phyloP scores from a whole-genome alignment of 2,329 filamentous ascomycete genomes.

The Neofusicoccum laricinum region DNA sequence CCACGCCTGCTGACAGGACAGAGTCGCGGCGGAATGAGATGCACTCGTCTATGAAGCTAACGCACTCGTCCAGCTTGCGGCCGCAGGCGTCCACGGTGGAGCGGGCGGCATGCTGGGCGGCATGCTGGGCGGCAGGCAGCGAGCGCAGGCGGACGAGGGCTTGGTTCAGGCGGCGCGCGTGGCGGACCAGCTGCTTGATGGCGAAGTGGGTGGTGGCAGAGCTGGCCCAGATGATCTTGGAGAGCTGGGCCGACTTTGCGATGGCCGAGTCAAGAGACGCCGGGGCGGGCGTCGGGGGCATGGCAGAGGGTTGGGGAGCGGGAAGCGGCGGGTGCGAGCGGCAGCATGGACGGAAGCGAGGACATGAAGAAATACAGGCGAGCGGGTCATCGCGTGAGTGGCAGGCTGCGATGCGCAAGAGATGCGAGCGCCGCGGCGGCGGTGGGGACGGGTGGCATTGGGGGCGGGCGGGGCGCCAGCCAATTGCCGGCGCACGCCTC shows the following conservation, averaged over 20 bases:
- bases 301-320: not conserved
- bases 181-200: conserved; percentile 7
- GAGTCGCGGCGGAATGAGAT: conserved; percentile 9
- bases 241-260: conserved; percentile 9
- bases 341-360: not conserved
- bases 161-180: not conserved
- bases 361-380: not conserved
- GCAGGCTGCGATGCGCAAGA: not conserved
- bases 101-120: not conserved
- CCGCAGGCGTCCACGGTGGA: not conserved
- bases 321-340: not conserved
- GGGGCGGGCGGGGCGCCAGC: not conserved
- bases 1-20: not conserved
- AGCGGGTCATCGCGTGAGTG: not conserved
- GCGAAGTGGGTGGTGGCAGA: conserved; percentile 1
- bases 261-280: conserved; percentile 3
- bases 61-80: conserved; percentile 5
- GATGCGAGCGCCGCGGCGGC: not conserved
- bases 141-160: not conserved
- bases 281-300: not conserved
- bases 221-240: conserved; percentile 11
- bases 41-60: not conserved
- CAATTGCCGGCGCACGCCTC: not conserved
- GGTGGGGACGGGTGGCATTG: not conserved
- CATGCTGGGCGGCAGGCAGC: too few species aligned